These are phyloP conservation scores for Fraxinus excelsior DNA, from an alignment of 257 asterid species.

Conservation along the genomic window DNA sequence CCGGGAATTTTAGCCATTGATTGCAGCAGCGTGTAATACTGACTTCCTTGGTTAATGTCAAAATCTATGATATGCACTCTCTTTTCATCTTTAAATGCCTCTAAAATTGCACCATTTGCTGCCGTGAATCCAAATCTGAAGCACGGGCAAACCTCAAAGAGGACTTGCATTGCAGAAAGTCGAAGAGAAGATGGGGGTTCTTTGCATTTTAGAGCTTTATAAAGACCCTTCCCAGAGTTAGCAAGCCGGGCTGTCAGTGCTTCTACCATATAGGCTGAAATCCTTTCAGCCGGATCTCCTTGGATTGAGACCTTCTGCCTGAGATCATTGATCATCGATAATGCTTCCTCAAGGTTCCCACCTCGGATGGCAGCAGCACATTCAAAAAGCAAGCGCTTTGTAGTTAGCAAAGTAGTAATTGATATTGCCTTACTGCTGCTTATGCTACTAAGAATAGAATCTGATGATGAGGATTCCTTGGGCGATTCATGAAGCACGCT, in stretches of 20 bases:
- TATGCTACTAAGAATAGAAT: slow-evolving; percentile 54
- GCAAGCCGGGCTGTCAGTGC: slow-evolving; percentile 89
- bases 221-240: slow-evolving; percentile 81
- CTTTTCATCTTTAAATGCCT: slow-evolving; percentile 62
- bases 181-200: slow-evolving; percentile 72
- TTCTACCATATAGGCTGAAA: slow-evolving; percentile 95
- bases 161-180: slow-evolving; percentile 94
- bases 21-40: slow-evolving; percentile 77
- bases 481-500: slow-evolving; percentile 59
- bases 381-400: slow-evolving; percentile 68
- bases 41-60: slow-evolving; percentile 94
- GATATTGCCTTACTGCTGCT: slow-evolving; percentile 45
- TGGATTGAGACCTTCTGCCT: slow-evolving; percentile 77
- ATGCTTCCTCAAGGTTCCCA: slow-evolving; percentile 59
- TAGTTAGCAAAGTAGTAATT: slow-evolving; percentile 24
- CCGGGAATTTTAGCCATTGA: slow-evolving; percentile 58
- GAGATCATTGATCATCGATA: slow-evolving; percentile 55
- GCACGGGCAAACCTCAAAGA: slow-evolving; percentile 91
- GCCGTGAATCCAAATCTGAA: slow-evolving; percentile 89
- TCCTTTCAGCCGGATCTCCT: slow-evolving; percentile 82
- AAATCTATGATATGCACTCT: slow-evolving; percentile 82
- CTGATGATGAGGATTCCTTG: slow-evolving; percentile 66
- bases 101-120: slow-evolving; percentile 85
- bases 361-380: slow-evolving; percentile 74
- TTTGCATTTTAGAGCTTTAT: slow-evolving; percentile 82